Evolutionary conservation across 2,329 filamentous ascomycete species (phyloP), one percentile per base, ranked within the genome.

Genomic region (Leptographium wingfieldii): DNA sequence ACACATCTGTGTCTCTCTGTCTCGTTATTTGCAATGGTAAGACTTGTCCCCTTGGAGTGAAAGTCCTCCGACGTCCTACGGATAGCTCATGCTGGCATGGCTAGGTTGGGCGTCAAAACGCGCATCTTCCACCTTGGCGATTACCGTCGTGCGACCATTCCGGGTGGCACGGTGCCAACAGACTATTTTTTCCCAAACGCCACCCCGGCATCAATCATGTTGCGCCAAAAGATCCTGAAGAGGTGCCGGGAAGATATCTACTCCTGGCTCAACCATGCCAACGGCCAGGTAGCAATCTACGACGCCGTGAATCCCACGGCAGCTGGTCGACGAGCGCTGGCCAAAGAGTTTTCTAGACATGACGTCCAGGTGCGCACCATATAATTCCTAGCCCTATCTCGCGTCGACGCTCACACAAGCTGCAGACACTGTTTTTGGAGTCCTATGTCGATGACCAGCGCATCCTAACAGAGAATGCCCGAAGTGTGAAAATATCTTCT

Each of bases 121-220:
- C 87, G 92, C 66, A 95, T 97, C 67, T 99, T 99, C 71, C 94
- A 99, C 71, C 79, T 99, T 19, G 94, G 95, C 61, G 94, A 99
- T 73, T 99, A 99, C 72, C 87, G 94, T 65, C 84, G 94, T 70
- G 92, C 91, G 38, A 95, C 92, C 19, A 84, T 97, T 64, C 91
- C 85, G 51, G 90, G 86, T 16, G 86, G 87, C 60, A 84, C 92
- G 60, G 88, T 99, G 19, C 95, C 94, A 1, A 90, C 96, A 64
- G 94, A 99, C 71, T 99, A 99, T 73, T 99, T 99, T 76, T 96
- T 92, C 71, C 87, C 95, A 31, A 92, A 97, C 69, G 92, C 95
- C 33, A 94, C 91, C 31, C 90, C 92, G 4, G 83, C 88, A 14
- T 95, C 94, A 1, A 88, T 97, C n/a, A 84, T 97, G 65, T 77